Evolutionary conservation across 192 early-diverging fungal species (phyloP).

Genomic region (Podochytrium sp.): DNA sequence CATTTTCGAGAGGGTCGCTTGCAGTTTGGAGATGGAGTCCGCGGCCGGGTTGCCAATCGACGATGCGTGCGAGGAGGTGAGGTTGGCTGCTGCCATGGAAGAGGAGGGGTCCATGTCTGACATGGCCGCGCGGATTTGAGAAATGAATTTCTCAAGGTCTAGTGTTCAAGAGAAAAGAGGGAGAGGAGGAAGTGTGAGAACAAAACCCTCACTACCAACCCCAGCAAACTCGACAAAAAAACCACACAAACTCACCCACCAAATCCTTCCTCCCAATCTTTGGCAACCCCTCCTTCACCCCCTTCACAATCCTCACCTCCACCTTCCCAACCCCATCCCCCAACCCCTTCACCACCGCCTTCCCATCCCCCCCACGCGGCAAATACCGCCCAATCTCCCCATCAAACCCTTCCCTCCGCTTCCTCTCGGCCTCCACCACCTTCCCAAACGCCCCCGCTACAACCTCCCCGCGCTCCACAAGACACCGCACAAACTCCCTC

Average conservation of each 20-base stretch:
- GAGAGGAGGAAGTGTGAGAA: neutral
- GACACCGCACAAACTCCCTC: conserved; percentile 47
- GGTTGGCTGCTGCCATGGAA: conserved; percentile 21
- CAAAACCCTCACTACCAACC: no score
- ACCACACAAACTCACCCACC: conserved; percentile 15
- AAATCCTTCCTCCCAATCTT: conserved; percentile 38
- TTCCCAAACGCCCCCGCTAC: conserved; percentile 43
- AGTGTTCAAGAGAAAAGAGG: neutral
- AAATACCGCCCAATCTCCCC: conserved; percentile 50
- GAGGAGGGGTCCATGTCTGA: conserved; percentile 34
- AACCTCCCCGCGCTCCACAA: conserved; percentile 42
- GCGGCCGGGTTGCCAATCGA: neutral
- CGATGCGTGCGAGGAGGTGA: conserved; percentile 18
- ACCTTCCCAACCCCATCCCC: conserved; percentile 44
- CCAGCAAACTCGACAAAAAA: neutral
- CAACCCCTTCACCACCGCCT: conserved; percentile 39
- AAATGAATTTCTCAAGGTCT: conserved; percentile 49
- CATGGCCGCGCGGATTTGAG: conserved; percentile 42
- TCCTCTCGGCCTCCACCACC: conserved; percentile 42
- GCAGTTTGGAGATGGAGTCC: conserved; percentile 50
- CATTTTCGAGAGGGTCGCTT: conserved; percentile 55
- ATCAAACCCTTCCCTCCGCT: conserved; percentile 45
- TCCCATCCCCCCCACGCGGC: conserved; percentile 31
- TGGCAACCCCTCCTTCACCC: conserved; percentile 44
- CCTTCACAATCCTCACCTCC: conserved; percentile 41